Evolutionary conservation across 2,329 filamentous ascomycete species (phyloP), one percentile per base, ranked within the genome.

Genomic region (Scedosporium boydii): DNA sequence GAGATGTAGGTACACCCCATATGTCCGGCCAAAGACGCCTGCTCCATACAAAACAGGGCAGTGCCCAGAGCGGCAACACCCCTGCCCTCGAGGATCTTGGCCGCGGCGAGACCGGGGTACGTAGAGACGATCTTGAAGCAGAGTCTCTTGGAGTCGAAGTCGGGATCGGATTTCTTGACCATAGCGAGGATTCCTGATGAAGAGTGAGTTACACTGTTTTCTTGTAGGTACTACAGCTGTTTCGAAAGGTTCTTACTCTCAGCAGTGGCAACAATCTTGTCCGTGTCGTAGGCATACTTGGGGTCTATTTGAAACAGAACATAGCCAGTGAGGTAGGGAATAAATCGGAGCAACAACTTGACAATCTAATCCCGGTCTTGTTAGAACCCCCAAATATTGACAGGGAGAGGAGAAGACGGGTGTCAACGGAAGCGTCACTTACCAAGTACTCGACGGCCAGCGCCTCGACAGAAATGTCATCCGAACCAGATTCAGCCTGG

Each of bases 61-160:
- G 86, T 88, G 0, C 83, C 84, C 2, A 88, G 73, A 0, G 85
- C 87, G 1, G 76, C 73, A n/a, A 87, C 81, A 1, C 82, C 82
- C 9, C 76, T 71, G 16, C 69, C 66, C 67, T 87, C 79, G 4
- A 88, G 74, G 3, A 74, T 73, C 3, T 75, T 76, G 64, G 84
- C 87, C 1, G 86, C 86, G 66, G 81, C 77, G 14, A 88, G 73
- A 1, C 86, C 86, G 67, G 87, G 84, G 80, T 82, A 87, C 0
- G 84, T 87, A 6, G 79, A 76, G 0, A 84, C 82, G 48, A 88
- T 81, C 68, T 88, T 88, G 72, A 87, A 84, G 65, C 82, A 87
- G 27, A 87, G 73, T 34, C 84, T 76, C 7, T 75, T 74, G 2
- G 71, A 65, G 62, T 82, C 76, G 60, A 83, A 77, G 1, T 66